phyloP scores from a whole-genome alignment of 495 filamentous ascomycete species.

The Penicillium pancosmium region DNA sequence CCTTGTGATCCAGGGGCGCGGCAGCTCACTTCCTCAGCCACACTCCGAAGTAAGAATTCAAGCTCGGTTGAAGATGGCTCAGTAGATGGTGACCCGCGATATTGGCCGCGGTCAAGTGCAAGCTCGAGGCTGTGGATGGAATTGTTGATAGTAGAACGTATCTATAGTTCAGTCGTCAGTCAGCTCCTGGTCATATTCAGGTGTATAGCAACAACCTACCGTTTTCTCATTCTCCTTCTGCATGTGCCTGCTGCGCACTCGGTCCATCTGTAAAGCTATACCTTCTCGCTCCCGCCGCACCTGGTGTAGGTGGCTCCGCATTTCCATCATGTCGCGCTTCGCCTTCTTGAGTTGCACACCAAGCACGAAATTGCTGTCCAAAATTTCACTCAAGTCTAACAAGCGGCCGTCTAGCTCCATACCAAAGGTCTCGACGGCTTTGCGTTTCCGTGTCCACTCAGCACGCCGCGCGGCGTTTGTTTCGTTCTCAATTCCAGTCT shows the following conservation, averaged over 20 bases:
- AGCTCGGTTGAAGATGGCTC: conserved; percentile 37
- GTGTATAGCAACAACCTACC: conserved; percentile 27
- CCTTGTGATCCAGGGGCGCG: conserved; percentile 41
- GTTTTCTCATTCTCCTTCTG: conserved; percentile 41
- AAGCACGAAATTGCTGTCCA: conserved; percentile 68
- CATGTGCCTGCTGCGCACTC: conserved; percentile 60
- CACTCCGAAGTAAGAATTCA: conserved; percentile 46
- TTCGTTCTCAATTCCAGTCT: conserved; percentile 42
- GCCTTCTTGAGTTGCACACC: conserved; percentile 62
- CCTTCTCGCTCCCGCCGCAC: conserved; percentile 66
- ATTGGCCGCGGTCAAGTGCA: conserved; percentile 48
- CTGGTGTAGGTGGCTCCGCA: conserved; percentile 65
- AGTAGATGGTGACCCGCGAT: conserved; percentile 20
- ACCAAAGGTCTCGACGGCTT: conserved; percentile 68
- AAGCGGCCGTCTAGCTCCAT: conserved; percentile 67
- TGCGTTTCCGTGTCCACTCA: conserved; percentile 62
- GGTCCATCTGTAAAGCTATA: conserved; percentile 70
- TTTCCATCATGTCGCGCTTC: conserved; percentile 65
- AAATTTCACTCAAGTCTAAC: conserved; percentile 52
- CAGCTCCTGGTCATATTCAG: background rate
- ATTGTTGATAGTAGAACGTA: conserved; percentile 48
- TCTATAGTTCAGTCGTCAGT: conserved; percentile 27
- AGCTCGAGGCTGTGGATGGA: conserved; percentile 48
- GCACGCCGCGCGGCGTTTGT: conserved; percentile 41
- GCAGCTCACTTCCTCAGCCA: conserved; percentile 46